Base-by-base conservation (phyloP, 768 basidiomycete genomes). In the Lanmaoa pseudosensibilis region DNA sequence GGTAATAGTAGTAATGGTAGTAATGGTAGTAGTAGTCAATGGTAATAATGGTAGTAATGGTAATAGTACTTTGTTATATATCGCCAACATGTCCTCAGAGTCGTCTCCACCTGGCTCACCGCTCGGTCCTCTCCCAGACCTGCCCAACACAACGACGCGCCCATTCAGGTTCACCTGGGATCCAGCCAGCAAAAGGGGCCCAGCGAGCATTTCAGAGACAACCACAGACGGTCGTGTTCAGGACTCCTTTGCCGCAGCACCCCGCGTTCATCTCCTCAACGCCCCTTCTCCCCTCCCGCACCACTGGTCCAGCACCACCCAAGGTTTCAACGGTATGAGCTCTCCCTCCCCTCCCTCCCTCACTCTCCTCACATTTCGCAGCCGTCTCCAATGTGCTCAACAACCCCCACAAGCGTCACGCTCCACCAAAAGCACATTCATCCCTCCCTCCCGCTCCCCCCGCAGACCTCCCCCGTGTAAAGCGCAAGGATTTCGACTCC, bases 311-410 rank as follows among this genome's bases (percentile, higher is more conserved):
- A 90, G 89, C 68, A 77, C 87, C 16, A 84, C 82, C 44, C 87
- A 92, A 63, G 94, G 94, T 9, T 95, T 96, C 75, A 90, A 96
- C 69, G 93, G 93, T 91, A 69, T 54, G 83, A 72, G 30, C 41
- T 25, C 34, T 8, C 16, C 38, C n/a, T 18, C 33, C 18, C 27
- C 43, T 27, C n/a, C 7, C n/a, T n/a, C n/a, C 27, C 8, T 21
- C 30, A 1, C 33, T 11, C 50, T 36, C 47, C 61, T 62, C 40
- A 64, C 55, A 25, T 11, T n/a, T 19, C 46, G 15, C 69, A 97
- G 95, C 94, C 38, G 94, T 97, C 60, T 95, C 94, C 10, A 94
- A 92, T 18, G 91, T 97, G 27, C 82, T 97, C 50, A 94, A 94
- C 65, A 94, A 90, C 65, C 95, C 95, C 1, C 86, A 88, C 66